These are phyloP conservation scores for Bauhinia variegata DNA, from an alignment of 306 rosid species.

Conservation along the genomic window DNA sequence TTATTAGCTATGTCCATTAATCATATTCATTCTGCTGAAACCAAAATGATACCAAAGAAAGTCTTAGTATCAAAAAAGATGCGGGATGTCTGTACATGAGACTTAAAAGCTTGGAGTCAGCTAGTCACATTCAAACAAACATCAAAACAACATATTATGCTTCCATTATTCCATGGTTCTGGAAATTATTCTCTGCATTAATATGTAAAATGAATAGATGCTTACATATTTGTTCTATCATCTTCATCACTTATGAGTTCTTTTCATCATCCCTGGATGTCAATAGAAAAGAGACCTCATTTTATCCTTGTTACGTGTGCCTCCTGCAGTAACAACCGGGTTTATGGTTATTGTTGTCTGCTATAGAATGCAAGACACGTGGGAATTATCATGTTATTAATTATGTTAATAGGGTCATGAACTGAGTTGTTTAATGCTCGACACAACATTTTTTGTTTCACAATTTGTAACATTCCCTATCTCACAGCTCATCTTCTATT, in stretches of 20 bases:
- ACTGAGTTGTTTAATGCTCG: neutral
- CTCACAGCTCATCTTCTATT: no score
- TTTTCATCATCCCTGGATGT: neutral
- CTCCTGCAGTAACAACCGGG: neutral
- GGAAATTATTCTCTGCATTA: neutral
- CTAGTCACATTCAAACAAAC: conserved; percentile 15
- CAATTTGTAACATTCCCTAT: no score
- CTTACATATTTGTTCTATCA: neutral
- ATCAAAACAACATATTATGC: no score
- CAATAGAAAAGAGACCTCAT: no score
- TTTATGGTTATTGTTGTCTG: conserved; percentile 11
- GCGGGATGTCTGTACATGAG: neutral
- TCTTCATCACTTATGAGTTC: neutral
- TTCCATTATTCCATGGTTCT: conserved; percentile 1
- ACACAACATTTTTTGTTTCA: no score
- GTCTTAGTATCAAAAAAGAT: conserved; percentile 2
- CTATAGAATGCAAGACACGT: neutral
- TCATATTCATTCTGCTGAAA: conserved; percentile 2
- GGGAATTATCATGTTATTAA: neutral
- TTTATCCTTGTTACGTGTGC: no score
- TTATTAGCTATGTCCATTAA: neutral
- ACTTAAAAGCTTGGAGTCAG: neutral
- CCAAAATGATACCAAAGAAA: conserved; percentile 21
- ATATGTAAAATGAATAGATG: neutral
- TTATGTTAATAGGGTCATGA: conserved; percentile 11